Percentiles rank a stretch among this genome's conserved stretches.
Evolutionary conservation across 108 stramenopile species (phyloP).

Genomic region (Thalassiosira profunda): DNA sequence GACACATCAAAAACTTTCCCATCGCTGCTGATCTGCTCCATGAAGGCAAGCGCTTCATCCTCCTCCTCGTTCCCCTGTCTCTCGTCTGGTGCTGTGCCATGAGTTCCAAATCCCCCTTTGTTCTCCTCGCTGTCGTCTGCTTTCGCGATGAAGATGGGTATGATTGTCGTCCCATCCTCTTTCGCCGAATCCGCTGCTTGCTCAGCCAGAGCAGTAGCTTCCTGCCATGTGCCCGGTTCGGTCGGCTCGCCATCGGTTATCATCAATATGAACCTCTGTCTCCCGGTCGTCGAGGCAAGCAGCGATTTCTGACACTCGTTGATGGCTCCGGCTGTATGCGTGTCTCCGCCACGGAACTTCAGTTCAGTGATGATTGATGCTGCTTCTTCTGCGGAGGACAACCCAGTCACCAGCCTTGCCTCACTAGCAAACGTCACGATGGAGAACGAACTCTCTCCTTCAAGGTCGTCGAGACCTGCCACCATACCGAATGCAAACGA

Average conservation of each 20-base stretch:
- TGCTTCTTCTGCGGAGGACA: constrained; percentile 14
- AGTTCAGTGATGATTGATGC: neutral
- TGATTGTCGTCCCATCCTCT: neutral
- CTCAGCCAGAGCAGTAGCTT: neutral
- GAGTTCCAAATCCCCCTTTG: no score
- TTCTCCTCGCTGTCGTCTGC: neutral
- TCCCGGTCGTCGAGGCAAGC: constrained; percentile 18
- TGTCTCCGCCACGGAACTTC: neutral
- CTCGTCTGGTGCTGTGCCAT: no score
- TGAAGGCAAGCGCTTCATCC: neutral
- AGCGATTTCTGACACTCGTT: constrained; percentile 1
- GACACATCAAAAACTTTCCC: constrained; percentile 17
- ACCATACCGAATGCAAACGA: constrained; percentile 31
- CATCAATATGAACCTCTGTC: constrained; percentile 26
- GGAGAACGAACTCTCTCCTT: constrained; percentile 10
- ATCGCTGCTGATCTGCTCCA: constrained; percentile 8
- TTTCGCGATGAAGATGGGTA: neutral
- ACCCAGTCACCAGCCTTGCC: constrained; percentile 13
- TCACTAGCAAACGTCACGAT: constrained; percentile 25
- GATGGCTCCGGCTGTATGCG: neutral
- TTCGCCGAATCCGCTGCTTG: neutral
- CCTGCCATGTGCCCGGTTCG: constrained; percentile 2
- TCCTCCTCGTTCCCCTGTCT: no score
- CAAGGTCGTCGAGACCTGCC: constrained; percentile 5
- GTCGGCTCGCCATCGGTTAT: constrained; percentile 35